Conservation (phyloP, 2,329 filamentous ascomycete genomes). For the Neonectria neomacrospora region DNA sequence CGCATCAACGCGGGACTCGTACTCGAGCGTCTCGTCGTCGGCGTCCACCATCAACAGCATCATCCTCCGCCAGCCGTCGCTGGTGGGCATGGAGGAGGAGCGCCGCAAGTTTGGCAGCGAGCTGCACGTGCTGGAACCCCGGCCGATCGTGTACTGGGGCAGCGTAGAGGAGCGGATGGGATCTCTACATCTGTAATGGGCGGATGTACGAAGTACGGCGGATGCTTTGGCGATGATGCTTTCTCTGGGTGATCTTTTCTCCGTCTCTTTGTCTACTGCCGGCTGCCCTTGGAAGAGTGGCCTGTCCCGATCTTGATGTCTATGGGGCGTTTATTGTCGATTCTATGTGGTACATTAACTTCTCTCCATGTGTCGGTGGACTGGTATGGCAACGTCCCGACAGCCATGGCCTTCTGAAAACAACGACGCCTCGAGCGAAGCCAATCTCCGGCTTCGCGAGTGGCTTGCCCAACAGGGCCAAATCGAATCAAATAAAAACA, state of each 20-base stretch:
- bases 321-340: background rate
- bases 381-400: background rate
- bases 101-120: conserved; percentile 63
- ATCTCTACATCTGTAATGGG: conserved; percentile 44
- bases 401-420: background rate
- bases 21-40: conserved; percentile 58
- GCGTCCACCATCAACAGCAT: conserved; percentile 68
- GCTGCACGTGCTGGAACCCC: conserved; percentile 68
- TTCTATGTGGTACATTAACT: conserved; percentile 1
- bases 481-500: conserved; percentile 1
- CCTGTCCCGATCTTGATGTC: background rate
- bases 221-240: background rate
- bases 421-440: background rate
- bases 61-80: conserved; percentile 67
- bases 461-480: background rate
- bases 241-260: background rate
- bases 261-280: too few relatives aligned
- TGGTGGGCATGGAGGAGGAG: conserved; percentile 68
- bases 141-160: conserved; percentile 72
- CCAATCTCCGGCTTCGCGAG: background rate
- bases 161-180: conserved; percentile 70
- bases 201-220: background rate
- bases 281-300: background rate
- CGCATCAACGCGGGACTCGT: conserved; percentile 49
- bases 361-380: conserved; percentile 8